A percentile compares a stretch with the other conserved stretches of the same genome.
phyloP scores from a whole-genome alignment of 2,329 filamentous ascomycete genomes.

The Massarina eburnea region DNA sequence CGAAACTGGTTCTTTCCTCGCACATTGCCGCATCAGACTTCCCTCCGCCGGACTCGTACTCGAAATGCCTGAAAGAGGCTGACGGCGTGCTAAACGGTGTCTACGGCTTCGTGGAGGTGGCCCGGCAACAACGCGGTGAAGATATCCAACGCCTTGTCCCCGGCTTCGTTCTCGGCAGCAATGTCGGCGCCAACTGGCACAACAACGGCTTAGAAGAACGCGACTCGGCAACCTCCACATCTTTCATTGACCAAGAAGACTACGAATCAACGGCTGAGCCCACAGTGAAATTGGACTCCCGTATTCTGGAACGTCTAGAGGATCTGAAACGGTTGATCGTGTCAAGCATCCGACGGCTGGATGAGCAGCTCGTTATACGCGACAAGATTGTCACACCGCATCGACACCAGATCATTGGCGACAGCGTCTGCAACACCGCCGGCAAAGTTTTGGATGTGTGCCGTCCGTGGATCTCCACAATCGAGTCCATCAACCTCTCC shows the following conservation, averaged over 20 bases:
- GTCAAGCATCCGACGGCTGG: constrained; percentile 82
- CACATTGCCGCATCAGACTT: constrained; percentile 97
- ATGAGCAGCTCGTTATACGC: constrained; percentile 75
- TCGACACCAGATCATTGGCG: constrained; percentile 77
- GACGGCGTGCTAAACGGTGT: constrained; percentile 93
- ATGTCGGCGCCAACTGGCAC: constrained; percentile 83
- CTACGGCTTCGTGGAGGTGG: constrained; percentile 94
- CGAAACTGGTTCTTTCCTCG: constrained; percentile 96
- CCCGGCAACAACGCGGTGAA: constrained; percentile 87
- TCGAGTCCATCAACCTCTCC: constrained; percentile 90
- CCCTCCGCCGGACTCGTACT: constrained; percentile 88
- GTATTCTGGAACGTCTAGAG: constrained; percentile 79
- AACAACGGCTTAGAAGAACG: constrained; percentile 65
- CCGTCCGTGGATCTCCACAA: constrained; percentile 82
- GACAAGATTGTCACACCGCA: constrained; percentile 81
- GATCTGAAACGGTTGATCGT: constrained; percentile 82
- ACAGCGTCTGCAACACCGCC: constrained; percentile 77
- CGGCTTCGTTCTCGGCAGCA: constrained; percentile 87
- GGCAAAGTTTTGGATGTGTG: constrained; percentile 84
- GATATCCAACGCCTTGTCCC: constrained; percentile 91
- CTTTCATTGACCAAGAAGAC: constrained; percentile 84
- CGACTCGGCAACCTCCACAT: constrained; percentile 65
- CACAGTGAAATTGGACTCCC: constrained; percentile 71
- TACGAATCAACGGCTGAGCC: constrained; percentile 74
- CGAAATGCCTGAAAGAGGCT: constrained; percentile 96